Evolutionary conservation across 441 rosid genomes (phyloP), one percentile per base, ranked within the genome.

Genomic region (Erodium texanum): DNA sequence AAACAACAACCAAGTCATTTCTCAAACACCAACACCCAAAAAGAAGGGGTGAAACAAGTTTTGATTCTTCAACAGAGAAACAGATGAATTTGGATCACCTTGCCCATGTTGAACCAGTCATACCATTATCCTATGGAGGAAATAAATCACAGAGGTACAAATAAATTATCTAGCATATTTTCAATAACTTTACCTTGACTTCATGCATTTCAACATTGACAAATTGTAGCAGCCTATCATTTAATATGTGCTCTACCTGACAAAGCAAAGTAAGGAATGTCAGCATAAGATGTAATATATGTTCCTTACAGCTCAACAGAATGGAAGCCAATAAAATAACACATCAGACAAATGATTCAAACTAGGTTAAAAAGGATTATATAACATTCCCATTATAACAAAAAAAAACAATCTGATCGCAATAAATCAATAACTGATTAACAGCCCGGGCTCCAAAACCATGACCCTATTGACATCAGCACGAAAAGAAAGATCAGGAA

Each of bases 161-260:
- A 58, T 58, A 58, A 18, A 58, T 18, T 6, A 18, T 62, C 65
- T 6, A 19, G 24, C 62, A 56, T 23, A 62, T 23, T 62, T 23
- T 23, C 2, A n/a, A 24, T 24, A 62, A 24, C 16, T 19, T 24
- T 62, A 62, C 73, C 67, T 70, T 62, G 32, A 64, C 68, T 45
- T 70, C 73, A 0, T 64, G 67, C 63, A 64, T 22, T 32, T 64
- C 73, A 23, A 64, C 38, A 65, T 70, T 64, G 24, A 64, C 65
- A 32, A 70, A 70, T 34, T 64, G 61, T 56, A 70, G 62, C 48
- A 70, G 32, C 68, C 65, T 70, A 22, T 70, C 73, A 64, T 64
- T 63, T 24, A 70, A 59, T 43, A 41, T 48, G 29, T 70, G 67
- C 29, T 70, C 73, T 16, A 70, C 62, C 73, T 70, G 50, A 34